Percentiles rank a stretch among this genome's conserved stretches.
Evolutionary conservation across 176 grass and related monocot genomes (phyloP).

Genomic region (Chrysopogon serrulatus): DNA sequence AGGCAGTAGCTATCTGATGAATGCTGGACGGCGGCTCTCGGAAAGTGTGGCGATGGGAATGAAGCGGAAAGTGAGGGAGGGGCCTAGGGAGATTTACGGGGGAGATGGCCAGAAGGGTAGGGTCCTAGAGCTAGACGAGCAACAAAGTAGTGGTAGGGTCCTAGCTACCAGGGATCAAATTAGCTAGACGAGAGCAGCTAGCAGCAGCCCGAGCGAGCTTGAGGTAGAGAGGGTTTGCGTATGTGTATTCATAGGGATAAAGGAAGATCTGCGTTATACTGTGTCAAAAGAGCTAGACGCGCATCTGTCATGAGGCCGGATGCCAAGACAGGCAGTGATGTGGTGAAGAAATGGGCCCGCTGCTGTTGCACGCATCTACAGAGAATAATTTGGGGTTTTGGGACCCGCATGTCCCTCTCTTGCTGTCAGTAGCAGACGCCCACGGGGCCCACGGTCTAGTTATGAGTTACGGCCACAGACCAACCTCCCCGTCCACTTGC

Average conservation of each 20-base stretch:
- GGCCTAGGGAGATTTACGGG: conserved; percentile 41
- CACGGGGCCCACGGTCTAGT: neutral
- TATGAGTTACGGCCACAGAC: conserved; percentile 2
- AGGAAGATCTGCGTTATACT: too few relatives aligned
- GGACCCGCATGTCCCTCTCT: neutral
- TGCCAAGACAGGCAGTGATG: neutral
- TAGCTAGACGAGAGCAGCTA: neutral
- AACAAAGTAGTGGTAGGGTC: neutral
- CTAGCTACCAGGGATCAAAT: too few relatives aligned
- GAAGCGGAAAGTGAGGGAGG: neutral
- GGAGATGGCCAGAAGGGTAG: neutral
- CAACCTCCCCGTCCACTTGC: conserved; percentile 17
- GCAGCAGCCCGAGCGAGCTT: neutral
- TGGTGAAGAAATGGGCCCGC: neutral
- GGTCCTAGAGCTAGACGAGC: neutral
- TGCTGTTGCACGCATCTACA: neutral
- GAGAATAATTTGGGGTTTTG: neutral
- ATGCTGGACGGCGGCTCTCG: neutral
- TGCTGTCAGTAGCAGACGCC: neutral
- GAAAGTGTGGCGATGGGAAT: conserved; percentile 17
- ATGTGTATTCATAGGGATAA: too few relatives aligned
- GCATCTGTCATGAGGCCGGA: neutral
- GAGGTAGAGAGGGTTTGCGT: too few relatives aligned
- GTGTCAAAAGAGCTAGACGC: neutral
- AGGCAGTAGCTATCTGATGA: neutral